Evolutionary conservation across 768 basidiomycete species (phyloP), one percentile per base, ranked within the genome.

Genomic region (Nidularia sp.): DNA sequence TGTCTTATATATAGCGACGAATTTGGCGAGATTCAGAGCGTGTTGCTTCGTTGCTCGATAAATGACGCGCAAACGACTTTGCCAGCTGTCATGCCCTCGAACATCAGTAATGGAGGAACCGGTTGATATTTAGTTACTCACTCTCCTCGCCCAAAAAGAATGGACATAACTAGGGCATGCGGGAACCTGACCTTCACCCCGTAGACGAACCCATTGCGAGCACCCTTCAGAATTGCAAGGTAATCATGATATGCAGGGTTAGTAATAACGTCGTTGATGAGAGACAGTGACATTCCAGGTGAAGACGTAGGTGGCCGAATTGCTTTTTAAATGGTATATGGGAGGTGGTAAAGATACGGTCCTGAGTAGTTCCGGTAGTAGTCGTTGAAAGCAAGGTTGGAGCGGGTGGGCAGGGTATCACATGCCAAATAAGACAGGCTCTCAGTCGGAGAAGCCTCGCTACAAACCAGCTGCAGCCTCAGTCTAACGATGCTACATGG

Each of bases 101-200:
- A 48, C 47, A 50, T 49, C 57, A 49, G 12, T 45, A 49, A 9
- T 15, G 51, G 49, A 47, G 12, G 6, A 41, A 48, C 33, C 10
- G 33, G 12, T 29, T 39, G 36, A 9, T 39, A 39, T n/a, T 39
- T 42, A 39, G 50, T 55, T 4, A 82, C 92, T 67, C 60, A 97
- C 93, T 90, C 83, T 73, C 93, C 93, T 46, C 87, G 81, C 33
- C 93, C 93, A 62, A 98, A 98, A 41, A 98, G 75, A 54, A 97
- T 81, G 22, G 93, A 89, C 95, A 98, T 98, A 47, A 98, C 87
- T 31, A 98, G 74, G 1, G 96, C 96, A 79, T 98, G 96, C 36
- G 96, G 96, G 61, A 96, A 95, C 42, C 93, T 76, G 56, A 96
- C 88, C 71, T 93, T 93, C 59, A 87, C 88, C 35, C 92, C 92